Evolutionary conservation across 169 alveolate genomes (phyloP), one percentile per base, ranked within the genome.

Genomic region (Plasmodium coatneyi): DNA sequence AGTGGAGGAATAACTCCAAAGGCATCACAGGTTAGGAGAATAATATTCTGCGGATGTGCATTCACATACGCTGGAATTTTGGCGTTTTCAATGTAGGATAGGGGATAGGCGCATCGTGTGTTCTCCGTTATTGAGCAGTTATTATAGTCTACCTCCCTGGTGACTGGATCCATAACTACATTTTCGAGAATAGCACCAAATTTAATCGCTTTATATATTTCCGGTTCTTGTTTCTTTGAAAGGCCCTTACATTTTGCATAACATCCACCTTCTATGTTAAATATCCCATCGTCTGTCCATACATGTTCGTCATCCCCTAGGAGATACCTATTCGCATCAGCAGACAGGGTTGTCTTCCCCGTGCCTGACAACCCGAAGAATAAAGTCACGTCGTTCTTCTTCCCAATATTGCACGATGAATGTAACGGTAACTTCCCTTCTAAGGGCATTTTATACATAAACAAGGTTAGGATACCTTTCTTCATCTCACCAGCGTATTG

Each of bases 401-500:
- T 72, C 28, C 99, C 99, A 80, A 98, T 98, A 94, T 98, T 99
- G 78, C 99, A 98, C 81, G 99, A 97, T n/a, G 99, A 98, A 95
- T 99, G 99, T 95, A 99, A 96, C n/a, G 99, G 98, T 92, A 99
- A 97, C 90, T 98, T 98, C 34, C 96, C 96, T 93, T 96, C 93
- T 95, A 95, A 96, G n/a, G 99, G 99, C 98, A 97, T 96, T 81
- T 96, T 92, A 95, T 98, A 98, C 97, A 97, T 98, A 98, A 97
- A 97, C 80, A 98, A 95, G 19, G 99, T 98, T 95, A 98, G 96
- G 80, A 98, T 95, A 4, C 99, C 99, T 94, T 98, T 98, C 95
- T 99, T 99, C 99, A 99, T 99, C 95, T 98, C 99, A 0, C 99
- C 99, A 3, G 99, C 99, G 91, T 99, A 99, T 95, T 98, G 98